Evolutionary conservation across 225 moss, liverwort and hornwort species (phyloP).

Genomic region (Takakia lepidozioides): DNA sequence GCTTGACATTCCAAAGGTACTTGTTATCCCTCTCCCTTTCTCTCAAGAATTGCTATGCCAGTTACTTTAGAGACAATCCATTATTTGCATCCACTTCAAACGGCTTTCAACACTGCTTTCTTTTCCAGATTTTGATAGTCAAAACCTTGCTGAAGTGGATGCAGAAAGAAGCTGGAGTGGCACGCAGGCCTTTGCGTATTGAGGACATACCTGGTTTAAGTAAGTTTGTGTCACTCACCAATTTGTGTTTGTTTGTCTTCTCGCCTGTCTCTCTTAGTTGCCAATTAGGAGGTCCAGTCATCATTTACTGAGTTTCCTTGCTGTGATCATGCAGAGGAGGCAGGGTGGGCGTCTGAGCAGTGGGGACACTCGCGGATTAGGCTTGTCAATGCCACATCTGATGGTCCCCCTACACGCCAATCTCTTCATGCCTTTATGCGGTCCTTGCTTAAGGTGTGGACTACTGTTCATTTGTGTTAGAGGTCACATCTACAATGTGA

Average conservation of each 20-base stretch:
- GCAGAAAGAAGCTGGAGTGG: conserved; percentile 94
- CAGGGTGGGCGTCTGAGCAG: conserved; percentile 86
- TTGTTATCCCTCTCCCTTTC: background rate
- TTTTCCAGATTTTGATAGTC: too few species aligned
- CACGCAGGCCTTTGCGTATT: conserved; percentile 66
- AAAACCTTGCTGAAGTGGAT: background rate
- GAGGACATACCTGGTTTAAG: conserved; percentile 96
- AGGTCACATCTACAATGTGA: too few species aligned
- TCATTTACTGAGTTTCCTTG: background rate
- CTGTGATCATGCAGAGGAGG: conserved; percentile 56
- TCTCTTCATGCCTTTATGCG: conserved; percentile 80
- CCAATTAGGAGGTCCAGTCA: background rate
- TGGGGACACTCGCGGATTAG: conserved; percentile 63
- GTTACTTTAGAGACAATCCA: too few species aligned
- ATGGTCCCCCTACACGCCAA: conserved; percentile 78
- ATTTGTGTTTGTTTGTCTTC: background rate
- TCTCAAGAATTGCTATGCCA: background rate
- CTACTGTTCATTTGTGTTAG: background rate
- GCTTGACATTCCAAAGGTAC: conserved; percentile 77
- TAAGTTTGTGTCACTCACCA: conserved; percentile 30
- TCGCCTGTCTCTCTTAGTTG: background rate
- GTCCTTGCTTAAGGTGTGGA: conserved; percentile 65
- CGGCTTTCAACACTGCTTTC: too few species aligned
- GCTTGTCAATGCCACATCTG: conserved; percentile 58
- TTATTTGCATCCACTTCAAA: too few species aligned